phyloP scores from a whole-genome alignment of 768 basidiomycete genomes.

The Suillus fuscotomentosus region DNA sequence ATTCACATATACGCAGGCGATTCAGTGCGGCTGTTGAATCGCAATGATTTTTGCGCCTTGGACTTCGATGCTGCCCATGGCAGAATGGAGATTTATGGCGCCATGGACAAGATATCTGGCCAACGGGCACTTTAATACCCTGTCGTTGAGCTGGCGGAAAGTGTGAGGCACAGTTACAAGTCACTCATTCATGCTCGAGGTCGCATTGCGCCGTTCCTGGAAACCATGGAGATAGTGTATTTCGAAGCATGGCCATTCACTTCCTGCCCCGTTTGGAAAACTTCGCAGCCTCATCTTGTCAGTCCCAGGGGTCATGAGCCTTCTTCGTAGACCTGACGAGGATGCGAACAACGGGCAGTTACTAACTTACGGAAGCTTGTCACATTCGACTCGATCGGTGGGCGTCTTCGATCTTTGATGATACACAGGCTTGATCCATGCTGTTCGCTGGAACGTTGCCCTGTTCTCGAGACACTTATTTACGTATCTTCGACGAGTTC shows the following conservation, averaged over 20 bases:
- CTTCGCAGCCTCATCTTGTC: constrained; percentile 2
- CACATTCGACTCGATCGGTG: neutral
- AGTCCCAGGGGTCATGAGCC: neutral
- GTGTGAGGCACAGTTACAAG: neutral
- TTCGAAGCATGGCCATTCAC: neutral
- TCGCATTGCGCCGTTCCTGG: neutral
- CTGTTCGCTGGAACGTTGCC: neutral
- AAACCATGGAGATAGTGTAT: neutral
- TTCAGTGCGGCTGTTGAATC: neutral
- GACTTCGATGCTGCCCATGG: neutral
- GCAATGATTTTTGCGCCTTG: neutral
- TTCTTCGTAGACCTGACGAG: neutral
- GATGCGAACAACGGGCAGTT: neutral
- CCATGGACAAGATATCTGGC: neutral
- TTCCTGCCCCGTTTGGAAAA: neutral
- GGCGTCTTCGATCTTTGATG: neutral
- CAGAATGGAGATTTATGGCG: neutral
- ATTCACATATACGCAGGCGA: neutral
- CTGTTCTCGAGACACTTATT: neutral
- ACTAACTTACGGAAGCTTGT: neutral
- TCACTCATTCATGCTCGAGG: neutral
- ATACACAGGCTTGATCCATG: constrained; percentile 1
- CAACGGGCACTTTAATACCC: neutral
- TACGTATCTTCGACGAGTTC: neutral
- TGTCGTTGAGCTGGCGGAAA: neutral